Conservation (phyloP, 352 stramenopile species). For the Globisporangium iwayamae region DNA sequence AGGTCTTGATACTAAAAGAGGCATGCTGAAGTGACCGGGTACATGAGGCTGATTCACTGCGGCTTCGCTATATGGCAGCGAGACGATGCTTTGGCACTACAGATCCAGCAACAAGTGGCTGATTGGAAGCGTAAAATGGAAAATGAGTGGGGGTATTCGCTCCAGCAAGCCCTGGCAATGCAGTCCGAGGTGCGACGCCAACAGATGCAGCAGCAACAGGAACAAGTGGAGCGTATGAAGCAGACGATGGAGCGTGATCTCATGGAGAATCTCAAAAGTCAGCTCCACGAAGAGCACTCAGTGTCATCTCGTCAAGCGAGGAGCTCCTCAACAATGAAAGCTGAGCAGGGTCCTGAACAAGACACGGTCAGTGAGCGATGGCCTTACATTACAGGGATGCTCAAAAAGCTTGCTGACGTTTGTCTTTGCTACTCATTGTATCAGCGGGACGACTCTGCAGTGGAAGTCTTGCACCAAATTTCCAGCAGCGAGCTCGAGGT, state of each 20-base stretch:
- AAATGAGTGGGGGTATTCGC: not conserved
- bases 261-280: not conserved
- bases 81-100: not conserved
- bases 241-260: not conserved
- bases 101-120: not conserved
- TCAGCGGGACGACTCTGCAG: conserved; percentile 15
- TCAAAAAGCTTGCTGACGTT: not conserved
- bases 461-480: conserved; percentile 9
- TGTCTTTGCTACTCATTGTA: not conserved
- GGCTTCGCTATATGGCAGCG: not conserved
- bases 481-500: conserved; percentile 13
- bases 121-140: not conserved
- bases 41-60: not conserved
- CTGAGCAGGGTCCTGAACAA: not conserved
- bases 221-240: not conserved
- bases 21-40: not conserved
- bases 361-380: not conserved
- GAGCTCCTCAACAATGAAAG: not conserved
- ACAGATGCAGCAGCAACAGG: not conserved
- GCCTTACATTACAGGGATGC: too few species aligned
- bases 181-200: not conserved
- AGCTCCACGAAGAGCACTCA: not conserved
- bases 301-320: not conserved
- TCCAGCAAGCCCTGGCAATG: not conserved
- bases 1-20: not conserved